Base-by-base conservation (phyloP, 108 stramenopile genomes). In the Schizochytrium sp. region DNA sequence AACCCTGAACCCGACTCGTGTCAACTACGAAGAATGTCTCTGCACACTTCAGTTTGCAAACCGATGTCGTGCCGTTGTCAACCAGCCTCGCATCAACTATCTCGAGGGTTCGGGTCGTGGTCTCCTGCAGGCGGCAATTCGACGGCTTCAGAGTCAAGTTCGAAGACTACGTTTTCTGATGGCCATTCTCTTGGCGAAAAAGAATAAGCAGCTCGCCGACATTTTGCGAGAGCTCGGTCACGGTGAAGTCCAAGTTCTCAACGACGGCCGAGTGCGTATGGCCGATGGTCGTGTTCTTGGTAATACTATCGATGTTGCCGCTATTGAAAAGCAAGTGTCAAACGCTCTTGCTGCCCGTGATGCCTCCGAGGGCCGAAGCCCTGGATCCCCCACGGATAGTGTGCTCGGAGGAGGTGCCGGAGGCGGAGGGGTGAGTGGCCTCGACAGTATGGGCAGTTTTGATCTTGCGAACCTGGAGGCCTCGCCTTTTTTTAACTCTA, bases 41-140 rank as follows among this genome's bases (percentile, higher is more conserved):
- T 97, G 96, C 87, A 98, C 99, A 53, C 95, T 99, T 5, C 98
- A 98, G 90, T 99, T 99, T 91, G 99, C 98, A n/a, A 94, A 93
- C 45, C 94, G 98, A 58, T 96, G 97, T 21, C 93, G 97, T 41
- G 57, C 23, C 28, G 88, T 91, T 8, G 48, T 60, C 21, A 91
- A 89, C 72, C 57, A 87, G 25, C 91, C 91, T 14, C 57, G 43
- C 44, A 89, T 91, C 3, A 89, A 91, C 71, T 57, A 72, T 59
- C 43, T 60, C 28, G 58, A 58, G 23, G 87, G 72, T 28, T 48
- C 87, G 28, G 76, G 76, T 83, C 45, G 51, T 25, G 76, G 76
- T 45, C 48, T 83, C 12, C 28, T 83, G 51, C 76, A 83, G 28
- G 76, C 45, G 14, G 28, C 76, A 12, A 83, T 83, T 23, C 45